These are phyloP conservation scores for Candida tallmaniae DNA, from an alignment of 805 yeast species.

Conservation along the genomic window DNA sequence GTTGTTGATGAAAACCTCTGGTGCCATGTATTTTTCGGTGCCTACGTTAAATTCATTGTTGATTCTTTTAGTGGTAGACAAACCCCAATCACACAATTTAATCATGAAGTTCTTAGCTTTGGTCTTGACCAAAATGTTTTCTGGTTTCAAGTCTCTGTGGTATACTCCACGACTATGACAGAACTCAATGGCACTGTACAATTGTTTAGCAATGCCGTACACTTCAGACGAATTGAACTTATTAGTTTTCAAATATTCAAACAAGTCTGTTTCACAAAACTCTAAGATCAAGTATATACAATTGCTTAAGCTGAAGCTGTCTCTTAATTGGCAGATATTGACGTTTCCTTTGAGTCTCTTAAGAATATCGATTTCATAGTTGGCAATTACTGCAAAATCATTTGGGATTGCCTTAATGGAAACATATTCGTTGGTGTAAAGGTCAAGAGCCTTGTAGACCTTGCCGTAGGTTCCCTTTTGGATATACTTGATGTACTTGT, in stretches of 20 bases:
- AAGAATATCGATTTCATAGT: constrained; percentile 48
- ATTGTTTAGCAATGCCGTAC: constrained; percentile 42
- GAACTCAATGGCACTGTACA: constrained; percentile 47
- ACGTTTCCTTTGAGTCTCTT: constrained; percentile 36
- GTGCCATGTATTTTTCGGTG: constrained; percentile 59
- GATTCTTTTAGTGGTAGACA: constrained; percentile 41
- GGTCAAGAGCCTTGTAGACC: constrained; percentile 50
- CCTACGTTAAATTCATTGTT: constrained; percentile 42
- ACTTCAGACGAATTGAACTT: constrained; percentile 19
- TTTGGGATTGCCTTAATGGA: constrained; percentile 49
- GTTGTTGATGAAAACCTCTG: constrained; percentile 36
- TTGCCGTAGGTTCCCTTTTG: constrained; percentile 62
- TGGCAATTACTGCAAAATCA: constrained; percentile 32
- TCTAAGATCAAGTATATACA: constrained; percentile 59
- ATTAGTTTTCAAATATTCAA: constrained; percentile 7
- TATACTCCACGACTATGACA: constrained; percentile 57
- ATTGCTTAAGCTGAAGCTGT: constrained; percentile 50
- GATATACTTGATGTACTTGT: constrained; percentile 39
- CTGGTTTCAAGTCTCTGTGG: constrained; percentile 74
- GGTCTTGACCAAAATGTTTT: constrained; percentile 52
- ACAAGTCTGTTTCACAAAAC: constrained; percentile 38
- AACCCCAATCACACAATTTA: constrained; percentile 74
- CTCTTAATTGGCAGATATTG: constrained; percentile 55
- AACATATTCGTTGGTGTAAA: constrained; percentile 27
- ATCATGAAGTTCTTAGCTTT: constrained; percentile 37